phyloP scores from a whole-genome alignment of 1,284 basidiomycete genomes.

The Moesziomyces parantarcticus region DNA sequence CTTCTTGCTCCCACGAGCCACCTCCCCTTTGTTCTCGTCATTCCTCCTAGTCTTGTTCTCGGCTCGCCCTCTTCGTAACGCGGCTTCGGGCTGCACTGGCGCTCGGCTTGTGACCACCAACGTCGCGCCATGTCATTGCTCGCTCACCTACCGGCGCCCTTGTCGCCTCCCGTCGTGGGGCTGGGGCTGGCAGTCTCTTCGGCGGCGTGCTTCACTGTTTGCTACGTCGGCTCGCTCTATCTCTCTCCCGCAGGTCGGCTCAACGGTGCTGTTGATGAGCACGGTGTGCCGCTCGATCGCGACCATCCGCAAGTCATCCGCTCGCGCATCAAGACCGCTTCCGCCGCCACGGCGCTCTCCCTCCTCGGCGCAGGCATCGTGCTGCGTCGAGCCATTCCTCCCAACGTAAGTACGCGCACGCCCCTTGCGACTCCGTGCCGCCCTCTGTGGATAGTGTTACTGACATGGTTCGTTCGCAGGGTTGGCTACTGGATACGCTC shows the following conservation, averaged over 20 bases:
- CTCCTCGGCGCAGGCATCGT: constrained; percentile 21
- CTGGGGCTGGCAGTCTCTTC: constrained; percentile 28
- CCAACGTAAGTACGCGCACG: constrained; percentile 14
- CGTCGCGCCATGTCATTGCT: constrained; percentile 32
- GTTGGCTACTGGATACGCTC: constrained; percentile 29
- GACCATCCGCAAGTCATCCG: constrained; percentile 53
- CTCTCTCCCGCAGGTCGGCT: constrained; percentile 63
- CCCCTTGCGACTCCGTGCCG: no score
- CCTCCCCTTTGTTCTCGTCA: constrained; percentile 14
- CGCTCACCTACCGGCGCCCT: constrained; percentile 10
- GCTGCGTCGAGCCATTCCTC: constrained; percentile 10
- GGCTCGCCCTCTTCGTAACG: no score
- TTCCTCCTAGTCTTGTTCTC: background rate
- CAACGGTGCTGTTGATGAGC: constrained; percentile 11
- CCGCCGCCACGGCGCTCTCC: constrained; percentile 18
- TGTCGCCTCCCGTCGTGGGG: constrained; percentile 23
- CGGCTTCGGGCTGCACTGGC: no score
- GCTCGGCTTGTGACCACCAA: background rate
- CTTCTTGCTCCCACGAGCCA: background rate
- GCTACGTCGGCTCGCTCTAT: constrained; percentile 71
- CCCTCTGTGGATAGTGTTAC: background rate
- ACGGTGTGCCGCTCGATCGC: constrained; percentile 28
- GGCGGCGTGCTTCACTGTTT: constrained; percentile 65
- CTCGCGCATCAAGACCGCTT: constrained; percentile 45
- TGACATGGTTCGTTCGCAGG: background rate